Conservation (phyloP, 805 yeast genomes). For the Schwanniomyces sp. region DNA sequence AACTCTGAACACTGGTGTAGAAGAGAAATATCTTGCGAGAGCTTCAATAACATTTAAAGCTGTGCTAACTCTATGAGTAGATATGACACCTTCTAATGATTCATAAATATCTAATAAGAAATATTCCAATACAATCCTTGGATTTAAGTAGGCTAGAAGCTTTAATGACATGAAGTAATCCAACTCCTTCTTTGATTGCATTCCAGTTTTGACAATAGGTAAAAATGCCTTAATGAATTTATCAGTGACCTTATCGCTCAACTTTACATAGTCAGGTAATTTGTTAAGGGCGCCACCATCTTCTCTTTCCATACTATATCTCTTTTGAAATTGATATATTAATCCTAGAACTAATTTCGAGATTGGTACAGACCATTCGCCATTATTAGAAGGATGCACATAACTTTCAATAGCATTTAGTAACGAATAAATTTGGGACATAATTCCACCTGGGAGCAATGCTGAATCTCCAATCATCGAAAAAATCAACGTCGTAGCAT, state of each 20-base stretch:
- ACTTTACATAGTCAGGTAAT: conserved; percentile 30
- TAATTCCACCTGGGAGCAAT: conserved; percentile 41
- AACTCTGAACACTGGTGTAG: conserved; percentile 62
- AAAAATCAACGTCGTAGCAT: conserved; percentile 50
- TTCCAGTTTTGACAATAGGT: conserved; percentile 62
- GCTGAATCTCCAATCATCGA: conserved; percentile 56
- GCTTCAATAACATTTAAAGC: conserved; percentile 69
- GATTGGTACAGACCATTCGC: conserved; percentile 78
- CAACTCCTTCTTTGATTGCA: conserved; percentile 72
- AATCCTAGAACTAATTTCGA: conserved; percentile 64
- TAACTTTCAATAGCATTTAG: conserved; percentile 75
- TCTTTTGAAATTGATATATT: conserved; percentile 57
- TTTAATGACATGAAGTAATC: conserved; percentile 61
- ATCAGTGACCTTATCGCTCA: conserved; percentile 30
- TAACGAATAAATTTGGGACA: conserved; percentile 53
- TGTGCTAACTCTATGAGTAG: conserved; percentile 76
- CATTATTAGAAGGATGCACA: conserved; percentile 90
- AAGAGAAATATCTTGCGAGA: conserved; percentile 65
- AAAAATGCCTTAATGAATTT: conserved; percentile 53
- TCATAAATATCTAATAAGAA: conserved; percentile 74
- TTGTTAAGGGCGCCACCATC: conserved; percentile 22
- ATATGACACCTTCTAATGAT: conserved; percentile 64
- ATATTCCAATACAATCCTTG: conserved; percentile 52
- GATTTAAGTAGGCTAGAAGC: conserved; percentile 61
- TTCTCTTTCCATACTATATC: conserved; percentile 51